Base-by-base conservation (phyloP, 2,329 filamentous ascomycete genomes). In the Thermochaetoides dissita region DNA sequence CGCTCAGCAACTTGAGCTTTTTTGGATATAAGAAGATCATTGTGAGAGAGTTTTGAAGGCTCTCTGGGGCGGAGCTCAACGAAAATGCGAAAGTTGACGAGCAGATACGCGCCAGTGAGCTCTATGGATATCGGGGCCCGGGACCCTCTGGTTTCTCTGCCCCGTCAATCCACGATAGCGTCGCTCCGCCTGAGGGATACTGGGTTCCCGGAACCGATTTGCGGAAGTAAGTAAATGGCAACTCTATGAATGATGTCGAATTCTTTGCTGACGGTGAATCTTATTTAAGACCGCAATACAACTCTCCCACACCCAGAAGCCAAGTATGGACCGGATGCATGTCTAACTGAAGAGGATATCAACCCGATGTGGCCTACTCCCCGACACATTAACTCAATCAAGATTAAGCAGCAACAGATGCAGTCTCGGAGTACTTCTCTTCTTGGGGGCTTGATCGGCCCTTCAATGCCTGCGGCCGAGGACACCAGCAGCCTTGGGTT, bases 241-340 rank as follows among this genome's bases (percentile, higher is more conserved):
- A 17, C 29, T 29, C 3, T 10, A 1, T 2, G 4, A 17, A 7
- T 6, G n/a, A 8, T 30, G 30, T 2, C 10, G 5, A 6, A 10
- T 36, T 28, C 8, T 29, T n/a, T 36, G 12, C 12, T 8, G 37
- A 39, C 40, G 41, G 3, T 35, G 10, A n/a, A 37, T 32, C 40
- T 32, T 30, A 34, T 12, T 7, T 33, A 53, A 53, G 69, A 57
- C 37, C 64, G 68, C 47, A 80, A 77, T 51, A 81, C 76, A 10
- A 76, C 74, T 2, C 62, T 74, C 10, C 72, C 71, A 12, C 75
- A 80, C 46, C 76, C 76, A 17, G 74, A 77, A 11, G 76, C 76
- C 44, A 67, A 77, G 50, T 64, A 72, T 6, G 70, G 67, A 10
- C 67, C 68, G 38, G 66, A 73, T 46, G 76, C 74, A 36, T 68